Evolutionary conservation across 2,329 filamentous ascomycete species (phyloP), one percentile per base, ranked within the genome.

Genomic region (Claviceps pazoutovae): DNA sequence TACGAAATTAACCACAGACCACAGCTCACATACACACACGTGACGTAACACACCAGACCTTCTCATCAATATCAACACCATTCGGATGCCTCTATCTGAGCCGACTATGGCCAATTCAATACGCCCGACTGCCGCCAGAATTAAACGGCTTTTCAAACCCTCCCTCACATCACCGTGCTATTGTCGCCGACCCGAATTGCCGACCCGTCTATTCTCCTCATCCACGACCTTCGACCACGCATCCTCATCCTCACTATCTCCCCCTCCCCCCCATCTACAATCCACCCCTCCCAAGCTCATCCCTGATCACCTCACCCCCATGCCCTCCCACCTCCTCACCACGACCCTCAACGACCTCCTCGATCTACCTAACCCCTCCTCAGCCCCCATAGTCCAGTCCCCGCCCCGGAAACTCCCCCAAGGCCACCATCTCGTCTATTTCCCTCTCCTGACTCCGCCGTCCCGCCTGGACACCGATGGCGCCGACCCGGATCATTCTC

Each of bases 341-440:
- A 70, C 80, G 34, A 76, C 82, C 8, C 74, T 91, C 1, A 62
- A 67, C 47, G 78, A 80, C 57, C 73, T 80, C 51, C 60, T 85
- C 11, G 72, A 49, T 4, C 6, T 26, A 41, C 48, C 44, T 26
- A 4, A 54, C 42, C 1, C 51, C 2, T 52, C 54, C 9, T 47
- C 56, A 5, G 50, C 56, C 13, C 56, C 61, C 2, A 41, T 14
- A 5, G 49, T 58, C 49, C 48, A 57, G 5, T 56, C 57, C 3
- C 64, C 64, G n/a, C 52, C 63, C 1, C 45, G n/a, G 5, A 46
- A 64, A 3, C 68, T 84, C 6, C 81, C 83, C 0, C 74, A 78
- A 34, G 86, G 84, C 38, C 83, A 94, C 64, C 89, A 96, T 65
- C 74, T 95, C 38, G 80, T 91, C 57, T 94, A 94, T 71, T 96